Base-by-base conservation (phyloP, 2,329 filamentous ascomycete species). In the Lizonia empirigonia region DNA sequence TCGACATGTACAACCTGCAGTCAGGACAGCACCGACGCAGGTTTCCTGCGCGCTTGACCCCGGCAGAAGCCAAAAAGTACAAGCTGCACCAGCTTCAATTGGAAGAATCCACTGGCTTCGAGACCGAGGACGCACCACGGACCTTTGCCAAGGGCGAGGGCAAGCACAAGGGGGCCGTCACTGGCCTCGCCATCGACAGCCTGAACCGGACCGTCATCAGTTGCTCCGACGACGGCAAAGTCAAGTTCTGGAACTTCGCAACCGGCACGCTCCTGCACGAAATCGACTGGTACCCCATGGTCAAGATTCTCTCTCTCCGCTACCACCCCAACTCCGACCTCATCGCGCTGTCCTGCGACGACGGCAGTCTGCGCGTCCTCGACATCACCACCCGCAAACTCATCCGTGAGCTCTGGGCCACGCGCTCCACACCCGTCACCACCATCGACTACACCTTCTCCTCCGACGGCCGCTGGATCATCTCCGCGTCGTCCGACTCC, bases 181-280 rank as follows among this genome's bases (percentile, higher is more conserved):
- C 93, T 1, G 95, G 94, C 1, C 78, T 99, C 32, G 82, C 90
- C 19, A 85, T 97, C 13, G 93, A 99, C 75, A 87, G 85, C n/a
- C 80, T 97, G 71, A 97, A 97, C 74, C 89, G 87, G 58, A 85
- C 82, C 15, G 80, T 97, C 40, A 85, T 97, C 34, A 96, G 91
- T 54, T 96, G 91, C 69, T 88, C 90, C 2, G 76, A 91, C 12
- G 94, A 99, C 72, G 94, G 94, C 24, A 96, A 88, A 72, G 82
- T 97, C 64, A 97, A 97, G 77, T 97, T 99, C 70, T 99, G 95
- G 95, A 90, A 96, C 59, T 96, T 99, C 58, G 74, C 85, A n/a
- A 90, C 89, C 0, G 94, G 93, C 7, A 82, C 85, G 35, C 80
- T 97, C 2, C 69, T 89, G 9, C 83, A 93, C 56, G 86, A 97